phyloP scores from a whole-genome alignment of 345 rosid genomes.

The Trapa incisa region DNA sequence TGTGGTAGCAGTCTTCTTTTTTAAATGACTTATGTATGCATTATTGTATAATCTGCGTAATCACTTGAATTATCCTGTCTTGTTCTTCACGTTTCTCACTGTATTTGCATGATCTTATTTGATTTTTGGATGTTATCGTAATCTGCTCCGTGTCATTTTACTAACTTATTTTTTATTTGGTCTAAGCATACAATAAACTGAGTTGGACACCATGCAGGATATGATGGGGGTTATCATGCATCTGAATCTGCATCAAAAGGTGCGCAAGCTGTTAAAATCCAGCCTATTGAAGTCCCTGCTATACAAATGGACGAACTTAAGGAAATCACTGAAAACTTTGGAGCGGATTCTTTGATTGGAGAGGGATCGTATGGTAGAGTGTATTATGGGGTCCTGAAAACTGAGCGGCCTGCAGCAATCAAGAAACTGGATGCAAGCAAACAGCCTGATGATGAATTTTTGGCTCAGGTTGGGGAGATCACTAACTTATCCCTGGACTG shows the following conservation, averaged over 20 bases:
- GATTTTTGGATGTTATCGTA: neutral
- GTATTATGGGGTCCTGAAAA: slow-evolving; percentile 54
- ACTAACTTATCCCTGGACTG: neutral
- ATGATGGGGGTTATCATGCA: slow-evolving; percentile 31
- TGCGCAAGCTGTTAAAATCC: slow-evolving; percentile 28
- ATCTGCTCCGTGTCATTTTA: neutral
- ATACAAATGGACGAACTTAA: slow-evolving; percentile 47
- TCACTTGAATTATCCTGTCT: neutral
- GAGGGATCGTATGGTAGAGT: slow-evolving; percentile 94
- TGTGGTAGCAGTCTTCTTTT: neutral
- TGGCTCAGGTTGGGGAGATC: slow-evolving; percentile 50
- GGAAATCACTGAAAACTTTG: slow-evolving; percentile 56
- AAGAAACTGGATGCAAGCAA: slow-evolving; percentile 87
- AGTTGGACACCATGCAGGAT: slow-evolving; percentile 22
- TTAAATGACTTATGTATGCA: neutral
- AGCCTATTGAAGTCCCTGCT: slow-evolving; percentile 49
- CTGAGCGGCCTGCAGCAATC: slow-evolving; percentile 59
- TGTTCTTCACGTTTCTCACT: neutral
- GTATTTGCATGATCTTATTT: neutral
- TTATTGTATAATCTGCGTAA: neutral
- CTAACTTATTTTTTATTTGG: neutral
- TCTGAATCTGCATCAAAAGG: slow-evolving; percentile 25
- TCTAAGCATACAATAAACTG: neutral
- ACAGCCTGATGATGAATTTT: slow-evolving; percentile 80
- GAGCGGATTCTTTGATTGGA: slow-evolving; percentile 56